Evolutionary conservation across 306 rosid species (phyloP).

Genomic region (Gynostemma pentaphyllum): DNA sequence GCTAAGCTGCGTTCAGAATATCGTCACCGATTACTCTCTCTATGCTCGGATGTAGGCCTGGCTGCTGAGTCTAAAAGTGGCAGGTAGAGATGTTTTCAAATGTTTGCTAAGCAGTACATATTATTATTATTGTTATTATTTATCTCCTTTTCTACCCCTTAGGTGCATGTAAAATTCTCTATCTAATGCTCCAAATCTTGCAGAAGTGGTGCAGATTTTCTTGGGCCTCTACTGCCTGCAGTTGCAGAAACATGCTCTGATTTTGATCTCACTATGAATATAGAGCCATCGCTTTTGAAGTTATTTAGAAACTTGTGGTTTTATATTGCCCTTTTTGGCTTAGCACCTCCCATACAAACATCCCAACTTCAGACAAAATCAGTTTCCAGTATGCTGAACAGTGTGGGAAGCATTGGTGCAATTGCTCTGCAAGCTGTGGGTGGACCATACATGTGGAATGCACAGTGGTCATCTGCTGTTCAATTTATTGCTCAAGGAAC

Average conservation of each 20-base stretch:
- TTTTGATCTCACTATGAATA: conserved; percentile 73
- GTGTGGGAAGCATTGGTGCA: conserved; percentile 72
- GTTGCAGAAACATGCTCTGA: conserved; percentile 95
- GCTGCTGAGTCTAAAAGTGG: conserved; percentile 99
- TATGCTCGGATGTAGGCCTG: conserved; percentile 94
- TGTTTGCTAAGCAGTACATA: conserved; percentile 11
- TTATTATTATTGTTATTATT: conserved; percentile 4
- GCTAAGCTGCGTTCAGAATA: conserved; percentile 66
- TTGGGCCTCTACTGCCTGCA: conserved; percentile 96
- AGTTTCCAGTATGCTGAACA: conserved; percentile 65
- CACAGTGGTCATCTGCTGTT: conserved; percentile 80
- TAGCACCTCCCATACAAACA: conserved; percentile 87
- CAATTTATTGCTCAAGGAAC: conserved; percentile 88
- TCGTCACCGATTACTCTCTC: conserved; percentile 84
- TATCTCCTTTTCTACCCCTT: conserved; percentile 13
- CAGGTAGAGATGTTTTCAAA: conserved; percentile 43
- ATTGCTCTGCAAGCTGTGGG: conserved; percentile 84
- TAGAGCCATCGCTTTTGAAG: conserved; percentile 93
- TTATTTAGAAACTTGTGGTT: conserved; percentile 96
- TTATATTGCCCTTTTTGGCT: conserved; percentile 92
- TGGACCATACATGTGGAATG: conserved; percentile 97
- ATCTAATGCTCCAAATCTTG: conserved; percentile 29
- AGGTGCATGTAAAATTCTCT: conserved; percentile 19
- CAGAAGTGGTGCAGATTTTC: conserved; percentile 98
- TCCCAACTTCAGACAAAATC: conserved; percentile 47